A percentile compares a stretch with the other conserved stretches of the same genome.
Evolutionary conservation across 805 yeast species (phyloP).

Genomic region (Candida alai): DNA sequence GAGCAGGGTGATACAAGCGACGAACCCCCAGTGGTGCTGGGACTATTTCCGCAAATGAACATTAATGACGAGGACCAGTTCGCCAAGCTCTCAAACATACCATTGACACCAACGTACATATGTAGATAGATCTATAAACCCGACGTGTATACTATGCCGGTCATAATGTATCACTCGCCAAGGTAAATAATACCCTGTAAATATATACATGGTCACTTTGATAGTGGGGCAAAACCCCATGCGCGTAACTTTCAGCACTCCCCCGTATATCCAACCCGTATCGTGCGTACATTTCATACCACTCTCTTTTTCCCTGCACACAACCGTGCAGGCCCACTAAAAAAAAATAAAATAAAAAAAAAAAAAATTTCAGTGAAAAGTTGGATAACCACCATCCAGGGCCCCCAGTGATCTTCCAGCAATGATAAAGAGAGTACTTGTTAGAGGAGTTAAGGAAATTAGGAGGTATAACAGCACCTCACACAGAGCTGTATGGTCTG

Average conservation of each 20-base stretch:
- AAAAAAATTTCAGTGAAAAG: too few species aligned
- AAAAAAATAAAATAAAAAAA: too few species aligned
- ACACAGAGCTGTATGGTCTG: slow-evolving; percentile 26
- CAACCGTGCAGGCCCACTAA: too few species aligned
- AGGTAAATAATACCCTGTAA: too few species aligned
- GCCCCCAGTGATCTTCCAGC: too few species aligned
- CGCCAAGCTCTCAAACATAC: slow-evolving; percentile 22
- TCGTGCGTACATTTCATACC: too few species aligned
- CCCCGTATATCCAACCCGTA: too few species aligned
- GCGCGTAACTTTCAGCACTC: too few species aligned
- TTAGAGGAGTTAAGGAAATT: neutral
- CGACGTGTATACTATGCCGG: slow-evolving; percentile 1
- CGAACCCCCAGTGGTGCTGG: slow-evolving; percentile 33
- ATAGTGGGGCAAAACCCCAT: too few species aligned
- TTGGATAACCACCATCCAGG: too few species aligned
- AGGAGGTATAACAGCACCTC: slow-evolving; percentile 4
- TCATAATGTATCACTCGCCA: slow-evolving; percentile 1
- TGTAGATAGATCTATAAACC: slow-evolving; percentile 6
- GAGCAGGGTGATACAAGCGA: slow-evolving; percentile 2
- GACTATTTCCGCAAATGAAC: slow-evolving; percentile 34
- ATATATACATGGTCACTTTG: too few species aligned
- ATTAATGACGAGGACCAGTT: slow-evolving; percentile 21
- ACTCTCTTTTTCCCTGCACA: too few species aligned
- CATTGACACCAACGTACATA: slow-evolving; percentile 27
- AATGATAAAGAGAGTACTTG: slow-evolving; percentile 2